A percentile compares a stretch with the other conserved stretches of the same genome.
Conservation (phyloP, 345 rosid genomes). For the Acer yangbiense region DNA sequence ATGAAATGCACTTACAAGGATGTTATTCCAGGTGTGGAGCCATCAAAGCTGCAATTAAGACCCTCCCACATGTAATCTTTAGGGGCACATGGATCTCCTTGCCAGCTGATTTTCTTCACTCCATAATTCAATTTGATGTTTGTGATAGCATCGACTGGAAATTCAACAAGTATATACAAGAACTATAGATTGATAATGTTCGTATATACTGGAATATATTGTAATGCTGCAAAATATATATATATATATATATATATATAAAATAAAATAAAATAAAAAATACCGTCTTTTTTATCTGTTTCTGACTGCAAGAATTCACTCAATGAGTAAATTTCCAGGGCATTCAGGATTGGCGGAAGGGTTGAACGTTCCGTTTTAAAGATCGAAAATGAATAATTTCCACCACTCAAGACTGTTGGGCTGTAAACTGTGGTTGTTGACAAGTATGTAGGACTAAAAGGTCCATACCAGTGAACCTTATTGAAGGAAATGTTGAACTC, state of each 20-base stretch:
- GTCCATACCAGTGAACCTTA: constrained; percentile 20
- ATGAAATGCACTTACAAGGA: constrained; percentile 18
- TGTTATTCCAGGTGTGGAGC: constrained; percentile 5
- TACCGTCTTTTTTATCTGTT: constrained; percentile 25
- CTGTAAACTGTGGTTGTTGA: constrained; percentile 15
- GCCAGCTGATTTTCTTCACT: constrained; percentile 27
- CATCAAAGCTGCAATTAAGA: constrained; percentile 27
- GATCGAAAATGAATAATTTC: constrained; percentile 17
- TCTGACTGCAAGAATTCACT: constrained; percentile 10
- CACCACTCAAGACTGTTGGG: constrained; percentile 7
- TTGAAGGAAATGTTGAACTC: constrained; percentile 20
- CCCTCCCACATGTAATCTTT: constrained; percentile 27
- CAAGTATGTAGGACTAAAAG: constrained; percentile 24
- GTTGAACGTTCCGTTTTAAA: constrained; percentile 17
- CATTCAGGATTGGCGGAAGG: constrained; percentile 28
- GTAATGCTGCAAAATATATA: neutral
- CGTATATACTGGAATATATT: too few species aligned
- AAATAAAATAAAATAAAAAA: too few species aligned
- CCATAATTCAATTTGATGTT: constrained; percentile 23
- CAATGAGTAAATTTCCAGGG: constrained; percentile 23
- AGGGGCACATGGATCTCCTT: constrained; percentile 44
- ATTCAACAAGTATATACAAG: neutral
- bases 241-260: too few species aligned
- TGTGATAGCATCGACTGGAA: constrained; percentile 28
- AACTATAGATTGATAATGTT: neutral